A percentile compares a stretch with the other conserved stretches of the same genome.
phyloP scores from a whole-genome alignment of 176 grass and related monocot species.

The Calamus simplicifolius region DNA sequence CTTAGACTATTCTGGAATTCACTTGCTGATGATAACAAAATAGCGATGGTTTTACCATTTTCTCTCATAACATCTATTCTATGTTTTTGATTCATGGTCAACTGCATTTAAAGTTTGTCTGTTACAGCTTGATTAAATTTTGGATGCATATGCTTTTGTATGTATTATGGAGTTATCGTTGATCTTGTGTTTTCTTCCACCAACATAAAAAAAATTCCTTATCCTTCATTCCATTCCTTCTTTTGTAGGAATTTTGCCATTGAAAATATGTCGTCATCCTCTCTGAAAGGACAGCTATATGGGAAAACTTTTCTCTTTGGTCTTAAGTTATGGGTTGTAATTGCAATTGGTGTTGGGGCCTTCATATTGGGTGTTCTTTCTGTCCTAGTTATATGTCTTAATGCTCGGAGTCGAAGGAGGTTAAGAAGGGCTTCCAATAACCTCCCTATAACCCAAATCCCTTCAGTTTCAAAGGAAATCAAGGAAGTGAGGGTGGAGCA shows the following conservation, averaged over 20 bases:
- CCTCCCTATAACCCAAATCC: slow-evolving; percentile 66
- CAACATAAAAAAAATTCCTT: not conserved
- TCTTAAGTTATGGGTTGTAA: slow-evolving; percentile 92
- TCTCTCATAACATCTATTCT: too few relatives aligned
- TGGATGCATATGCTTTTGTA: too few relatives aligned
- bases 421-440: slow-evolving; percentile 46
- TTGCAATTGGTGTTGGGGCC: slow-evolving; percentile 60
- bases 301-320: slow-evolving; percentile 56
- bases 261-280: slow-evolving; percentile 32
- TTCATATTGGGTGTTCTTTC: slow-evolving; percentile 71
- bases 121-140: too few relatives aligned
- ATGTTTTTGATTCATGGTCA: too few relatives aligned
- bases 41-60: too few relatives aligned
- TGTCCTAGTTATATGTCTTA: slow-evolving; percentile 54
- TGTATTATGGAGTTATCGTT: too few relatives aligned
- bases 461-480: slow-evolving; percentile 73
- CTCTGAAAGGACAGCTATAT: slow-evolving; percentile 73
- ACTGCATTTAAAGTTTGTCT: too few relatives aligned
- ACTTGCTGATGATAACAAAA: too few relatives aligned
- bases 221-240: slow-evolving; percentile 18
- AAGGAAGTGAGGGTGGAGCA: slow-evolving; percentile 85
- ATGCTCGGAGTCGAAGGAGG: slow-evolving; percentile 55
- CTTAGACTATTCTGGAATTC: too few relatives aligned
- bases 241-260: slow-evolving; percentile 29
- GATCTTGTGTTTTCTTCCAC: too few relatives aligned